Conservation (phyloP, 1,284 basidiomycete genomes). For the Apiotrichum montevideense region DNA sequence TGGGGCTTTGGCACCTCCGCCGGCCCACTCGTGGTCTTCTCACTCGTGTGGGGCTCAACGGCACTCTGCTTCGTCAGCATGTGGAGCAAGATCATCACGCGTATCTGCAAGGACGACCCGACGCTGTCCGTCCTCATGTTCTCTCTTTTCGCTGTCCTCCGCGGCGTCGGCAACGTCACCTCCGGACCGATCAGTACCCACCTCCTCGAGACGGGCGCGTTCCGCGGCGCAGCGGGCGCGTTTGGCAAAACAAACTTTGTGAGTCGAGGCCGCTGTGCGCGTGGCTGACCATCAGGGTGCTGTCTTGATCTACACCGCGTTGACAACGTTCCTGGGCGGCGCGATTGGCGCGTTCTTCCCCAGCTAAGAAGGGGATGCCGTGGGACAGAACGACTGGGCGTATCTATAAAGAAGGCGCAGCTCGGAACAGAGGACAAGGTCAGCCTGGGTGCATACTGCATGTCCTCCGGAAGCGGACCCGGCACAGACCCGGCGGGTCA, state of each 20-base stretch:
- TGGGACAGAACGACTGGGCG: too few relatives aligned
- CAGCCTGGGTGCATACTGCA: too few relatives aligned
- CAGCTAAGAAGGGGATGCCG: neutral
- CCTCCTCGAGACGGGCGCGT: constrained; percentile 24
- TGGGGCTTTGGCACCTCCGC: constrained; percentile 42
- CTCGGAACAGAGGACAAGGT: too few relatives aligned
- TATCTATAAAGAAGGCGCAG: too few relatives aligned
- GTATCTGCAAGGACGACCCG: constrained; percentile 36
- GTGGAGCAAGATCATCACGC: constrained; percentile 33
- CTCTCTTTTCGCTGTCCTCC: constrained; percentile 35
- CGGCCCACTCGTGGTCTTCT: constrained; percentile 26
- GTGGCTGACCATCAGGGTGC: neutral
- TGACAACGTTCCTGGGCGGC: constrained; percentile 20
- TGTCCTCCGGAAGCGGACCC: too few relatives aligned
- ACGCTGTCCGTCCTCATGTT: constrained; percentile 31
- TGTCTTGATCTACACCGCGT: constrained; percentile 12
- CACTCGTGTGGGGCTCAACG: constrained; percentile 28
- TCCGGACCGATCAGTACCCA: constrained; percentile 35
- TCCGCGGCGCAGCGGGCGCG: constrained; percentile 30
- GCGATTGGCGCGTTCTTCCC: constrained; percentile 8
- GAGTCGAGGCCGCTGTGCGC: neutral
- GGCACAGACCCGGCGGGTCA: too few relatives aligned
- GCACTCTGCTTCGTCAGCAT: constrained; percentile 31
- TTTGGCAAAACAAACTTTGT: constrained; percentile 37
- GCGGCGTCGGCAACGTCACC: constrained; percentile 44